Percentiles rank a stretch among this genome's conserved stretches.
Conservation (phyloP, 192 early-diverging fungal species). For the Funneliformis mosseae region DNA sequence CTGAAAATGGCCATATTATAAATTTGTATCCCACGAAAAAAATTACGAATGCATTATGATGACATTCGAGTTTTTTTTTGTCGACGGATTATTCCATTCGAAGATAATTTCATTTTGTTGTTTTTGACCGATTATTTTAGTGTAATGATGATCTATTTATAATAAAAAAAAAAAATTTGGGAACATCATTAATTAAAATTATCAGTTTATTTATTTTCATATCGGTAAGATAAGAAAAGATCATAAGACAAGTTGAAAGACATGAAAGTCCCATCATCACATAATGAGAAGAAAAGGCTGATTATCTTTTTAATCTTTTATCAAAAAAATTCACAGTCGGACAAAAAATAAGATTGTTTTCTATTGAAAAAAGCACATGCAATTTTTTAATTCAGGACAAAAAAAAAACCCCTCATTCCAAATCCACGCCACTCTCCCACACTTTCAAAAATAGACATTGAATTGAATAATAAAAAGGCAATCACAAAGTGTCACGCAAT, state of each 20-base stretch:
- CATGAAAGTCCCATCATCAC: neutral
- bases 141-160: neutral
- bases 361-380: neutral
- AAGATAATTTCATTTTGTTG: neutral
- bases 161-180: neutral
- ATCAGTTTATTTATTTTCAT: neutral
- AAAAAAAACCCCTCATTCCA: no score
- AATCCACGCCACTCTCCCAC: neutral
- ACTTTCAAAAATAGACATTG: neutral
- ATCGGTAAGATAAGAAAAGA: neutral
- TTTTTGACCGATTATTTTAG: neutral
- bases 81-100: neutral
- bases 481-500: neutral
- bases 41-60: neutral
- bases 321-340: neutral
- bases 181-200: neutral
- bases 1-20: no score
- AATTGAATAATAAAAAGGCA: neutral
- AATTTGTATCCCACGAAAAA: neutral
- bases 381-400: neutral
- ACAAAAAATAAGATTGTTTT: neutral
- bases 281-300: neutral
- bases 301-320: neutral
- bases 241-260: neutral
- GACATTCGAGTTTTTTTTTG: neutral